A percentile compares a stretch with the other conserved stretches of the same genome.
Conservation (phyloP, 345 rosid genomes). For the Cardiospermum halicacabum region DNA sequence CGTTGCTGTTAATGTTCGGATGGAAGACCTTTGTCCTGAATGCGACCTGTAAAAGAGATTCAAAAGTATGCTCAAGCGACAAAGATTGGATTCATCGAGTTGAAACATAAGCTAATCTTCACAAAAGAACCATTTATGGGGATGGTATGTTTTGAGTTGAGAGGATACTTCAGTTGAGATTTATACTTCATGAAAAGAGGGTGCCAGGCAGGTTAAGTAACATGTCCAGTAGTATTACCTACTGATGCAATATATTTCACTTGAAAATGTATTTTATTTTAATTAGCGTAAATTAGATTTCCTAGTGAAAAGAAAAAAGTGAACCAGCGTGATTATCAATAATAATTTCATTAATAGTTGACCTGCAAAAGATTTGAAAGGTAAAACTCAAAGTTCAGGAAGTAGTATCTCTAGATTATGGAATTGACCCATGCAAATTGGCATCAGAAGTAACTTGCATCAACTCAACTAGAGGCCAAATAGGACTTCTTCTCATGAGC, state of each 20-base stretch:
- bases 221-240: neutral
- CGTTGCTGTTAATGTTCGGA: slow-evolving; percentile 58
- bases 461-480: neutral
- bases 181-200: neutral
- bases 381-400: neutral
- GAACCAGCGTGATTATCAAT: neutral
- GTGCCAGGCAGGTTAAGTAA: neutral
- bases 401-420: neutral
- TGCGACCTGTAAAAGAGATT: slow-evolving; percentile 33
- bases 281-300: neutral
- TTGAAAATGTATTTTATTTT: neutral
- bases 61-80: neutral
- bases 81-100: neutral
- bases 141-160: neutral
- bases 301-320: neutral
- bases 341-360: neutral
- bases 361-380: neutral
- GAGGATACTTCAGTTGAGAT: neutral
- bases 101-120: slow-evolving; percentile 1
- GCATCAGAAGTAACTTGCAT: neutral
- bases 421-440: neutral
- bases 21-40: slow-evolving; percentile 48
- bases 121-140: neutral
- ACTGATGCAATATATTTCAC: neutral
- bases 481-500: neutral